Conservation (phyloP, 306 rosid species). For the Cucurbita pepo region DNA sequence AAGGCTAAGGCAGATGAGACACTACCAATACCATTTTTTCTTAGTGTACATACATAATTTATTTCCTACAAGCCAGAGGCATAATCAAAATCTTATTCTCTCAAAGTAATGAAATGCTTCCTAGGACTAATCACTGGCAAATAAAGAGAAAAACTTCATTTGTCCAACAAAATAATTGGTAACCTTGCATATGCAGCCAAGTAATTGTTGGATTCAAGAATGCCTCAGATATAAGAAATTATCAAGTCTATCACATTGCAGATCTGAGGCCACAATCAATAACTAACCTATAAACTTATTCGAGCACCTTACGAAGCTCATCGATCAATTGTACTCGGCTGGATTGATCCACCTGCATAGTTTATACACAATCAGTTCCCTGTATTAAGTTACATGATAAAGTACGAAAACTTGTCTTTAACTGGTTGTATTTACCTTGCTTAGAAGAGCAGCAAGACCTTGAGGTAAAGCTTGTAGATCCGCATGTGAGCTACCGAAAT, state of each 20-base stretch:
- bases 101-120: neutral
- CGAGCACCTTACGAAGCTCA: conserved; percentile 67
- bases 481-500: conserved; percentile 46
- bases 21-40: neutral
- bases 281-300: conserved; percentile 8
- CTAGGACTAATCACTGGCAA: neutral
- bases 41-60: neutral
- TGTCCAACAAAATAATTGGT: neutral
- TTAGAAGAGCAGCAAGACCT: conserved; percentile 81
- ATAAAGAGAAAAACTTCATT: neutral
- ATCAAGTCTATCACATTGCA: neutral
- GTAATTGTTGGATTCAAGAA: neutral
- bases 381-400: neutral
- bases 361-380: conserved; percentile 12
- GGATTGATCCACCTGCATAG: conserved; percentile 63
- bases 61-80: neutral
- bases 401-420: neutral
- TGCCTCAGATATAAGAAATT: neutral
- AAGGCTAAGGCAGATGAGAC: neutral
- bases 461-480: conserved; percentile 87
- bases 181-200: neutral
- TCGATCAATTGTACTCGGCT: conserved; percentile 34
- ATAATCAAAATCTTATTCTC: neutral
- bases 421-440: conserved; percentile 48
- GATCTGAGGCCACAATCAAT: neutral